phyloP scores from a whole-genome alignment of 139 green algal genomes.

The Micractinium conductrix region DNA sequence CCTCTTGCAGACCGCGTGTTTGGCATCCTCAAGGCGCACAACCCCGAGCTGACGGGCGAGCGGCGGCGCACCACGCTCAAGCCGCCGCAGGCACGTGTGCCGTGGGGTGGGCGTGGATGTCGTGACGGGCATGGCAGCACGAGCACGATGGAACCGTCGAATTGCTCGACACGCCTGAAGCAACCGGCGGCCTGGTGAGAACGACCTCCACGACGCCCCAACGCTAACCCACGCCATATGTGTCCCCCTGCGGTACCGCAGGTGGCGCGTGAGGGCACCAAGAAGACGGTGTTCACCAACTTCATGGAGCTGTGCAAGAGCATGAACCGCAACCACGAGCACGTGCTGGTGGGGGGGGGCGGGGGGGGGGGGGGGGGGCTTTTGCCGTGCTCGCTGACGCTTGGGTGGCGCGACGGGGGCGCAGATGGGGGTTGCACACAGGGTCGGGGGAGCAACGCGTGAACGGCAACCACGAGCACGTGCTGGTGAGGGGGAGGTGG shows the following conservation, averaged over 20 bases:
- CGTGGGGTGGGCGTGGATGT: too few relatives aligned
- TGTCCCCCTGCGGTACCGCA: neutral
- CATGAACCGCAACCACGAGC: slow-evolving; percentile 84
- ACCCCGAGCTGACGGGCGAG: slow-evolving; percentile 97
- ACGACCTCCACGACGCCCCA: too few relatives aligned
- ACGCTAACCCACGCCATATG: too few relatives aligned
- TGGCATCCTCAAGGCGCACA: slow-evolving; percentile 94
- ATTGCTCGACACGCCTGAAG: too few relatives aligned
- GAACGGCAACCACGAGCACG: too few relatives aligned
- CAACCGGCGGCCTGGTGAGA: too few relatives aligned
- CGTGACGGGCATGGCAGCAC: too few relatives aligned
- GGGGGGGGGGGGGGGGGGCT: neutral
- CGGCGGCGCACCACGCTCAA: slow-evolving; percentile 95
- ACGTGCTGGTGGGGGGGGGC: slow-evolving; percentile 56
- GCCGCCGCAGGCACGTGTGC: slow-evolving; percentile 88
- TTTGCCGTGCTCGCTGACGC: neutral
- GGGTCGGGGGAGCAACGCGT: too few relatives aligned
- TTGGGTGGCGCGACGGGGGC: too few relatives aligned
- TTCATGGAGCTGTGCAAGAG: slow-evolving; percentile 98
- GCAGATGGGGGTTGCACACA: too few relatives aligned
- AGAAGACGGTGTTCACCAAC: slow-evolving; percentile 99
- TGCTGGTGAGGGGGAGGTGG: too few relatives aligned
- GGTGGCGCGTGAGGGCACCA: slow-evolving; percentile 98
- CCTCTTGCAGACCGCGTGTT: slow-evolving; percentile 90
- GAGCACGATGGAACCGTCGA: too few relatives aligned